Conservation (phyloP, 2,329 filamentous ascomycete species). For the Cercospora zeina region DNA sequence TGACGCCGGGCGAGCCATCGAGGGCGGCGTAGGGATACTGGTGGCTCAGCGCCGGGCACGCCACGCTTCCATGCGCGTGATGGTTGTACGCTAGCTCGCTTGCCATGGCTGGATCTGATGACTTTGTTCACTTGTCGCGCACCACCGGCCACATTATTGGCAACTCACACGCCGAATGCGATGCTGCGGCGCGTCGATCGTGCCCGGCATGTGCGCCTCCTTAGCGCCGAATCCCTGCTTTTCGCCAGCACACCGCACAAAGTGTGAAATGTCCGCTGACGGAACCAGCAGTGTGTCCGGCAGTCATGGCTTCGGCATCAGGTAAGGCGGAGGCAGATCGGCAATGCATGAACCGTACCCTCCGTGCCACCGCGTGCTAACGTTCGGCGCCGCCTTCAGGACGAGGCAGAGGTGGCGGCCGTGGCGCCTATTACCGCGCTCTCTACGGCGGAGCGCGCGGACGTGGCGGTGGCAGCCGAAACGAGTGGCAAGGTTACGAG, state of each 20-base stretch:
- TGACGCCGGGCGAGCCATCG: conserved; percentile 1
- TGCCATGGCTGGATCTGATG: too few relatives aligned
- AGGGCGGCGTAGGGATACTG: conserved; percentile 1
- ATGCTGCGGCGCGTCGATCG: conserved; percentile 7
- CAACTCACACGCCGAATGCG: background rate
- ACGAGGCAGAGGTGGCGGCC: conserved; percentile 33
- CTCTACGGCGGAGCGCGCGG: conserved; percentile 33
- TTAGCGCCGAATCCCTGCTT: conserved; percentile 9
- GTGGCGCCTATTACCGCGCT: conserved; percentile 37
- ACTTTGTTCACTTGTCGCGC: conserved; percentile 7
- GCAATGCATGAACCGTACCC: background rate
- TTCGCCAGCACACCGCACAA: background rate
- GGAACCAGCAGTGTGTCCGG: background rate
- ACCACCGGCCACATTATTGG: background rate
- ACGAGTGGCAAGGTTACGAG: conserved; percentile 1
- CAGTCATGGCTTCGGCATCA: conserved; percentile 24
- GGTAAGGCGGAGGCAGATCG: conserved; percentile 16
- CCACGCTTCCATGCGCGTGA: background rate
- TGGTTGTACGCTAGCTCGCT: conserved; percentile 10
- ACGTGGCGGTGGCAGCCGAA: conserved; percentile 22
- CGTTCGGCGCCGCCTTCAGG: conserved; percentile 10
- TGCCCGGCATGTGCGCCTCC: background rate
- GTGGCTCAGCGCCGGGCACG: conserved; percentile 5
- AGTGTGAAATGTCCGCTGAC: background rate
- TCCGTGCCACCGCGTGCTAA: conserved; percentile 11